Conservation (phyloP, 495 filamentous ascomycete genomes). For the Penicillium paxilli region DNA sequence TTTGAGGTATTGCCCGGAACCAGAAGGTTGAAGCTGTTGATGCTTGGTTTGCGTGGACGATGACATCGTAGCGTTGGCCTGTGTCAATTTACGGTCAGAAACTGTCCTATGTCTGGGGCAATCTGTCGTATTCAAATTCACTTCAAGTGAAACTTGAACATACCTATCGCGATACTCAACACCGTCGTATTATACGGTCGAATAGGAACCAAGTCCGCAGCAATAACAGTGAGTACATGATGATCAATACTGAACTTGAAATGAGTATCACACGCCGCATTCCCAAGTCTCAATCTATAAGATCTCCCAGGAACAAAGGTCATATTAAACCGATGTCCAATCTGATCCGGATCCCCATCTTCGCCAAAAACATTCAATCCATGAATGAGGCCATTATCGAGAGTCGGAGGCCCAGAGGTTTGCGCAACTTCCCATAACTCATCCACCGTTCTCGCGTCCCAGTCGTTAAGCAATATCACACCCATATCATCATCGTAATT, state of each 20-base stretch:
- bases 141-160: neutral
- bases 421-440: constrained; percentile 12
- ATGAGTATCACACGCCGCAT: constrained; percentile 43
- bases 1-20: constrained; percentile 58
- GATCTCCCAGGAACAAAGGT: constrained; percentile 35
- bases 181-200: constrained; percentile 41
- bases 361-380: constrained; percentile 47
- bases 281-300: constrained; percentile 48
- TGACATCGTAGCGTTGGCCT: constrained; percentile 66
- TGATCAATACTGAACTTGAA: constrained; percentile 49
- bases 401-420: constrained; percentile 14
- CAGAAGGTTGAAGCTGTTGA: constrained; percentile 52
- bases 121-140: too few relatives aligned
- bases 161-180: constrained; percentile 58
- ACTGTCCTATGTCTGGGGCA: too few relatives aligned
- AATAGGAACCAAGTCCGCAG: constrained; percentile 46
- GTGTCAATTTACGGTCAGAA: too few relatives aligned
- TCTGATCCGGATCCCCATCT: constrained; percentile 19
- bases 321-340: constrained; percentile 37
- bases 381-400: constrained; percentile 52
- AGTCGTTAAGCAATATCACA: constrained; percentile 64
- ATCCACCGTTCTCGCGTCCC: constrained; percentile 34
- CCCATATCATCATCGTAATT: constrained; percentile 65
- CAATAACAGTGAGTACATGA: constrained; percentile 45
- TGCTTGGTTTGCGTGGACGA: constrained; percentile 57